These are phyloP conservation scores for Rhododendron griersonianum DNA, from an alignment of 148 eudicot genomes.

Conservation along the genomic window DNA sequence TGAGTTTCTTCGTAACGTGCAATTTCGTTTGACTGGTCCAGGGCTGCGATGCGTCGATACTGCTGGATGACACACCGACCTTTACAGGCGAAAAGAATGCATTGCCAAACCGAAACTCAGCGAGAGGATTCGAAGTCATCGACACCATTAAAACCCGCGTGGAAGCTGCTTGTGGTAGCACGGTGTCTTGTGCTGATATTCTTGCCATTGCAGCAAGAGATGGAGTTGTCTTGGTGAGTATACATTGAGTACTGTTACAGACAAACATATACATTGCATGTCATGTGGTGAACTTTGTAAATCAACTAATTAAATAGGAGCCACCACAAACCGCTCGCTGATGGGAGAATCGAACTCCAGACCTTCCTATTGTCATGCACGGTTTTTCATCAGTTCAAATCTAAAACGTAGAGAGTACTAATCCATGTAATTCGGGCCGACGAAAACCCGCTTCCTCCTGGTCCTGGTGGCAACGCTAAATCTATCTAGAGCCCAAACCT, in stretches of 20 bases:
- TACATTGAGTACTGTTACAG: neutral
- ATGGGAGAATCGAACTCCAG: no score
- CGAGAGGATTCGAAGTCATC: slow-evolving; percentile 58
- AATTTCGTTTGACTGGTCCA: slow-evolving; percentile 1
- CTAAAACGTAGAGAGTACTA: no score
- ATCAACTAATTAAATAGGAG: no score
- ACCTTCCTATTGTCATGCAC: no score
- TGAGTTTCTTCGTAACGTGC: neutral
- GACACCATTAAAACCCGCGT: slow-evolving; percentile 51
- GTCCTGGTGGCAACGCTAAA: no score
- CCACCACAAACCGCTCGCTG: no score
- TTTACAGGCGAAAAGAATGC: slow-evolving; percentile 53
- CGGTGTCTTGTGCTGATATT: slow-evolving; percentile 62
- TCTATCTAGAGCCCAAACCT: no score
- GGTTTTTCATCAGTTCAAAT: no score
- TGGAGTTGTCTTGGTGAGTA: slow-evolving; percentile 43
- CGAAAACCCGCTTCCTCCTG: no score
- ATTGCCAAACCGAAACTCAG: slow-evolving; percentile 37
- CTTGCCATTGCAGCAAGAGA: slow-evolving; percentile 53
- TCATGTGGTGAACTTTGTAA: no score
- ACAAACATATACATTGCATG: no score
- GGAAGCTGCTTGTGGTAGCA: slow-evolving; percentile 43
- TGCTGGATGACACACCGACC: slow-evolving; percentile 36
- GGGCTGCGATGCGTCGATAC: slow-evolving; percentile 47
- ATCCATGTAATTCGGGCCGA: no score